Conservation (phyloP, 441 rosid species). For the Euphorbia schlechtendalii region DNA sequence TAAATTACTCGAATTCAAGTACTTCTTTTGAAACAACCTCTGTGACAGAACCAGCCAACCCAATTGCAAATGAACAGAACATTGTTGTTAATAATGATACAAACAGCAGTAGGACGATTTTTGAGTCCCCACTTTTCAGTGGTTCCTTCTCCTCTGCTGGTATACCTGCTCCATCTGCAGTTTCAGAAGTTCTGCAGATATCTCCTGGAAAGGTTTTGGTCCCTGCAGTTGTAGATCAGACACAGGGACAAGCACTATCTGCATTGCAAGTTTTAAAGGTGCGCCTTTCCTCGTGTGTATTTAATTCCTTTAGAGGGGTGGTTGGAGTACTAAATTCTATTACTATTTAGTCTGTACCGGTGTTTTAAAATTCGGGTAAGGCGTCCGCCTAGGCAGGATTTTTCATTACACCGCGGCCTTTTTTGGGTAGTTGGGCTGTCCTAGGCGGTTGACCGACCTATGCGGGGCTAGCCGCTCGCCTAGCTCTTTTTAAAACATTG, state of each 20-base stretch:
- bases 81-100: conserved; percentile 28
- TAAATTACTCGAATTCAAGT: conserved; percentile 27
- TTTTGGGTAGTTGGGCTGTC: too few relatives aligned
- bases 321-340: not conserved
- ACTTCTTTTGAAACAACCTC: conserved; percentile 28
- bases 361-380: too few relatives aligned
- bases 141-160: conserved; percentile 50
- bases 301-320: conserved; percentile 1
- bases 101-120: conserved; percentile 22
- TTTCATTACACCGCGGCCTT: too few relatives aligned
- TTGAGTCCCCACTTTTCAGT: conserved; percentile 29
- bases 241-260: conserved; percentile 80
- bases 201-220: conserved; percentile 77
- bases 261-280: conserved; percentile 88
- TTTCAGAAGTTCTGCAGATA: conserved; percentile 55
- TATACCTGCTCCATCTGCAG: conserved; percentile 83
- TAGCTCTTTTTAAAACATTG: too few relatives aligned
- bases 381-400: too few relatives aligned
- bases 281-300: conserved; percentile 11
- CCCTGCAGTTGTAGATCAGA: conserved; percentile 74
- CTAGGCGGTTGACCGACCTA: too few relatives aligned
- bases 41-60: conserved; percentile 30
- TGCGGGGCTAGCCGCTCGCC: too few relatives aligned
- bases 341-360: not conserved
- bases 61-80: conserved; percentile 30